These are phyloP conservation scores for Ganoderma boninense DNA, from an alignment of 1,284 basidiomycete species.

Conservation along the genomic window DNA sequence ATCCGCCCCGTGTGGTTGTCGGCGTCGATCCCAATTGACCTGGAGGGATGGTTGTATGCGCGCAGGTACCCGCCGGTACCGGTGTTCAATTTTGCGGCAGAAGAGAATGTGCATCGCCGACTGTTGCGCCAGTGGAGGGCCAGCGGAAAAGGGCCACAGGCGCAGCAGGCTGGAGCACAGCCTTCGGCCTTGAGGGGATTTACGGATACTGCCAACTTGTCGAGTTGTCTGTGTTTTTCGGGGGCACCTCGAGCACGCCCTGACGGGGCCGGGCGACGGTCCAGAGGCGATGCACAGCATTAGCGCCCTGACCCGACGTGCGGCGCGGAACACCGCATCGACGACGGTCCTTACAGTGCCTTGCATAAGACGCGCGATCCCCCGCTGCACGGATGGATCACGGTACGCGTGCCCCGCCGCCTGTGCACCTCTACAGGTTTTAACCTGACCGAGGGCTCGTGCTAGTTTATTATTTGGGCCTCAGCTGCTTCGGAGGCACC, in stretches of 20 bases:
- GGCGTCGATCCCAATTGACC: background rate
- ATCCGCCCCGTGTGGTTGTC: background rate
- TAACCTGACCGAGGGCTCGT: too few relatives aligned
- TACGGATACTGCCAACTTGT: background rate
- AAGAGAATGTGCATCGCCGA: background rate
- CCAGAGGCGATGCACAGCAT: slow-evolving; percentile 9
- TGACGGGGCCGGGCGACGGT: background rate
- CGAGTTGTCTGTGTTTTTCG: background rate
- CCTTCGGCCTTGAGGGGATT: background rate
- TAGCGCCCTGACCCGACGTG: background rate
- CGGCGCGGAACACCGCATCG: slow-evolving; percentile 11
- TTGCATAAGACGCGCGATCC: too few relatives aligned
- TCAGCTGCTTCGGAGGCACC: too few relatives aligned
- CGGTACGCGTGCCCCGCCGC: too few relatives aligned
- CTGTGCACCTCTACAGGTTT: too few relatives aligned
- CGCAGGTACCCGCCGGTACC: background rate
- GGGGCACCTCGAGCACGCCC: background rate
- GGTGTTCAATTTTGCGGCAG: background rate
- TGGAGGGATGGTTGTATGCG: background rate
- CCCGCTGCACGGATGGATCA: too few relatives aligned
- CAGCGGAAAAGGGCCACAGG: background rate
- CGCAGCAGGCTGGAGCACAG: background rate
- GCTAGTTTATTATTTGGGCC: too few relatives aligned
- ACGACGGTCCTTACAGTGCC: slow-evolving; percentile 22
- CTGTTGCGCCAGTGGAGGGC: background rate